Percentiles rank a stretch among this genome's conserved stretches.
These are phyloP conservation scores for Afroboletus lepidellus DNA, from an alignment of 1,284 basidiomycete species.

Conservation along the genomic window DNA sequence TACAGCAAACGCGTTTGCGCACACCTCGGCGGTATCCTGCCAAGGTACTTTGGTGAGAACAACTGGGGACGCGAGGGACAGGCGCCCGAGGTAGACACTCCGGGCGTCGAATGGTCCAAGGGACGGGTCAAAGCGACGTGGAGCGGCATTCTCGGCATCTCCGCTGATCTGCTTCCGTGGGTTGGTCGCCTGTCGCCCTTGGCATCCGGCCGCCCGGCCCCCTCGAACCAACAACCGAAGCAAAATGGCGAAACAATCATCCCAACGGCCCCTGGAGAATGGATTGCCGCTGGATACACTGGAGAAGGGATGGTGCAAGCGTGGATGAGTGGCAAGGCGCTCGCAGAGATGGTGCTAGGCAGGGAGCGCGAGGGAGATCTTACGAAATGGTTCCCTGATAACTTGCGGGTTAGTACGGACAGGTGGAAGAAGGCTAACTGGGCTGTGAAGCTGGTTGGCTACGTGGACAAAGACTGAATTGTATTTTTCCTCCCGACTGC, in stretches of 20 bases:
- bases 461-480: constrained; percentile 5
- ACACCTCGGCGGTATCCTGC: constrained; percentile 42
- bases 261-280: constrained; percentile 41
- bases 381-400: constrained; percentile 45
- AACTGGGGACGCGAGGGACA: constrained; percentile 40
- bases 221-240: constrained; percentile 7
- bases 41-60: constrained; percentile 42
- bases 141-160: constrained; percentile 54
- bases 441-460: constrained; percentile 32
- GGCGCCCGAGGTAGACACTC: constrained; percentile 11
- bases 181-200: constrained; percentile 43
- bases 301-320: constrained; percentile 38
- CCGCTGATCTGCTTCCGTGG: constrained; percentile 45
- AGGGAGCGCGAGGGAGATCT: constrained; percentile 35
- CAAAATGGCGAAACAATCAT: not conserved
- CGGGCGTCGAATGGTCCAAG: constrained; percentile 30
- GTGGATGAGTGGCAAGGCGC: constrained; percentile 35
- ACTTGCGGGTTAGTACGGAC: constrained; percentile 38
- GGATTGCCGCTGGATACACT: constrained; percentile 41
- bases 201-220: constrained; percentile 35
- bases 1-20: constrained; percentile 35
- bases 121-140: constrained; percentile 48
- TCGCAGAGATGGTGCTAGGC: constrained; percentile 36
- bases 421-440: constrained; percentile 43
- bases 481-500: too few species aligned